phyloP scores from a whole-genome alignment of 768 basidiomycete species.

The Leccinum variicolor region DNA sequence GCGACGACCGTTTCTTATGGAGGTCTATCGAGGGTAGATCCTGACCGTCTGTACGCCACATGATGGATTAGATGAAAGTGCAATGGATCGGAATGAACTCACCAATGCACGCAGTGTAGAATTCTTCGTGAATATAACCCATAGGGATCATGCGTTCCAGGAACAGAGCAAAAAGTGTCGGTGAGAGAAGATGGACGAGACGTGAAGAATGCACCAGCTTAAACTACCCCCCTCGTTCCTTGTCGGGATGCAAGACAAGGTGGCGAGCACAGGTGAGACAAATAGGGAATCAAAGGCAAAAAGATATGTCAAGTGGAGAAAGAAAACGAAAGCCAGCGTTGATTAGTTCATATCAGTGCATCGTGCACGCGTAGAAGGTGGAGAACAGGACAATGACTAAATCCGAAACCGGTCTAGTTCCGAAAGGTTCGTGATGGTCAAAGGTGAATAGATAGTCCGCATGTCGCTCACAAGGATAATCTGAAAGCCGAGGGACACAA shows the following conservation, averaged over 20 bases:
- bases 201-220: constrained; percentile 5
- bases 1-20: constrained; percentile 5
- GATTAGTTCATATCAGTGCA: constrained; percentile 20
- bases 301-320: constrained; percentile 16
- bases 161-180: constrained; percentile 1
- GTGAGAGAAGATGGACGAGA: neutral
- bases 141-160: constrained; percentile 9
- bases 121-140: constrained; percentile 14
- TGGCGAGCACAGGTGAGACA: constrained; percentile 26
- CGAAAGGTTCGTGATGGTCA: constrained; percentile 15
- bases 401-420: constrained; percentile 38
- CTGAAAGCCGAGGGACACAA: constrained; percentile 1
- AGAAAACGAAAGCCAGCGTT: neutral
- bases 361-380: constrained; percentile 14
- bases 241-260: constrained; percentile 38
- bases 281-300: constrained; percentile 4
- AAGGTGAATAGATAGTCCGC: constrained; percentile 18
- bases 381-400: constrained; percentile 30
- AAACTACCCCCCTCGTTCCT: constrained; percentile 16
- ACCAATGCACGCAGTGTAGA: constrained; percentile 13
- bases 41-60: constrained; percentile 11
- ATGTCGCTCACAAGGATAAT: constrained; percentile 12
- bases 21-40: neutral
- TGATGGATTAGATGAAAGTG: constrained; percentile 6
- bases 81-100: neutral